These are phyloP conservation scores for Pleurotus giganteus DNA, from an alignment of 768 basidiomycete genomes.

Conservation along the genomic window DNA sequence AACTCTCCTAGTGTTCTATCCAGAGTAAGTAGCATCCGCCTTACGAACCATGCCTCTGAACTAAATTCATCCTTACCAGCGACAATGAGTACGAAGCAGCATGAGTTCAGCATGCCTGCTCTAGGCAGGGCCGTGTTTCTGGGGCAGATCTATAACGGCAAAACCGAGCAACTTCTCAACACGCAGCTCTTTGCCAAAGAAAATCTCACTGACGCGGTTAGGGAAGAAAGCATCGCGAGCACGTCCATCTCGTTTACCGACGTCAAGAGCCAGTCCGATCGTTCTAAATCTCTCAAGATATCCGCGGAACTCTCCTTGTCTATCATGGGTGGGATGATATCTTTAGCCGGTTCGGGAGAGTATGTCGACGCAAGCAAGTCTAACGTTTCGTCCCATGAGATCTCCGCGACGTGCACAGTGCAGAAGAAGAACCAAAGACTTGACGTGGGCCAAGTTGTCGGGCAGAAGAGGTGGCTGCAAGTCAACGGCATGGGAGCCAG, in stretches of 20 bases:
- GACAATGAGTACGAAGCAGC: not conserved
- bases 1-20: too few species aligned
- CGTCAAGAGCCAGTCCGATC: slow-evolving; percentile 7
- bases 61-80: not conserved
- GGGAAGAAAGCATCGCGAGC: slow-evolving; percentile 1
- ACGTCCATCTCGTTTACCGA: slow-evolving; percentile 5
- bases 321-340: slow-evolving; percentile 9
- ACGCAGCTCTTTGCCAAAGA: slow-evolving; percentile 5
- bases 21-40: too few species aligned
- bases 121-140: slow-evolving; percentile 3
- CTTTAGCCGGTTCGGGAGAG: slow-evolving; percentile 6
- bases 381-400: slow-evolving; percentile 4
- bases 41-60: too few species aligned
- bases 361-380: slow-evolving; percentile 7
- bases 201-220: not conserved
- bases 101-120: slow-evolving; percentile 1
- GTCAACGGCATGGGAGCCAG: slow-evolving; percentile 11
- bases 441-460: slow-evolving; percentile 1
- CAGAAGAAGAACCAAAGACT: slow-evolving; percentile 5
- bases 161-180: slow-evolving; percentile 6
- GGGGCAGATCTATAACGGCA: slow-evolving; percentile 6
- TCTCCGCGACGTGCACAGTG: slow-evolving; percentile 1
- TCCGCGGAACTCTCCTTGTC: slow-evolving; percentile 3
- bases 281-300: slow-evolving; percentile 6
- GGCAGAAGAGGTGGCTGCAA: not conserved